Conservation (phyloP, 345 rosid genomes). For the Gossypium thurberi region DNA sequence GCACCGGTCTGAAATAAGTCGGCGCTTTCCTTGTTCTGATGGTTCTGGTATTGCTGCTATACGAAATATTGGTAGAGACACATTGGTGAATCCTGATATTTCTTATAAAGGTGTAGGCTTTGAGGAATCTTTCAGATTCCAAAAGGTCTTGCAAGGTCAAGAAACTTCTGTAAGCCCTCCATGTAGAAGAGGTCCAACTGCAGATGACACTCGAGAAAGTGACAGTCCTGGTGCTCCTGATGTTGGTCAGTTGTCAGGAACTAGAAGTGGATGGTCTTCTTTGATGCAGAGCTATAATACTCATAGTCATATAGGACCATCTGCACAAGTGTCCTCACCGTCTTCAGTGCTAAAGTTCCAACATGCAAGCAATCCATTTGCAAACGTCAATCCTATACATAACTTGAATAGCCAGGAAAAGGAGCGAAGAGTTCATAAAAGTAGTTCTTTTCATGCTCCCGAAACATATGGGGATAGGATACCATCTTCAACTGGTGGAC, state of each 20-base stretch:
- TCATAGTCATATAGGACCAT: slow-evolving; percentile 16
- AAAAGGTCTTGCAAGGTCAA: slow-evolving; percentile 99
- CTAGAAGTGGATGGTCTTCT: slow-evolving; percentile 53
- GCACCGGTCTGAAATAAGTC: slow-evolving; percentile 33
- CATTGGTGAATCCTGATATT: slow-evolving; percentile 21
- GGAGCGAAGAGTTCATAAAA: slow-evolving; percentile 14
- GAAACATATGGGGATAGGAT: slow-evolving; percentile 22
- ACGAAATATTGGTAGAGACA: slow-evolving; percentile 24
- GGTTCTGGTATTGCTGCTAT: slow-evolving; percentile 25
- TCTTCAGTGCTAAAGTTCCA: slow-evolving; percentile 68
- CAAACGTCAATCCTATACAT: slow-evolving; percentile 11
- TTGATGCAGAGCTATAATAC: slow-evolving; percentile 35
- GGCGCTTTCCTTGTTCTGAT: slow-evolving; percentile 30
- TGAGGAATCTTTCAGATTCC: slow-evolving; percentile 62
- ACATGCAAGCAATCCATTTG: slow-evolving; percentile 29
- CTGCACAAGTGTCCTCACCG: slow-evolving; percentile 56
- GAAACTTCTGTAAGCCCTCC: slow-evolving; percentile 61
- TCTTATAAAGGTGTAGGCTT: slow-evolving; percentile 47
- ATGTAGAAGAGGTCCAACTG: slow-evolving; percentile 26
- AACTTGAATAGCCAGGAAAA: slow-evolving; percentile 20
- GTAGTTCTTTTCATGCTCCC: slow-evolving; percentile 6
- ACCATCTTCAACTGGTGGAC: slow-evolving; percentile 15
- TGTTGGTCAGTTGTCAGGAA: slow-evolving; percentile 33
- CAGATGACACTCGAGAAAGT: slow-evolving; percentile 32
- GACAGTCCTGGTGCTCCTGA: slow-evolving; percentile 30